Evolutionary conservation across 2,329 filamentous ascomycete genomes (phyloP), one percentile per base, ranked within the genome.

Genomic region (Thelonectria rubi): DNA sequence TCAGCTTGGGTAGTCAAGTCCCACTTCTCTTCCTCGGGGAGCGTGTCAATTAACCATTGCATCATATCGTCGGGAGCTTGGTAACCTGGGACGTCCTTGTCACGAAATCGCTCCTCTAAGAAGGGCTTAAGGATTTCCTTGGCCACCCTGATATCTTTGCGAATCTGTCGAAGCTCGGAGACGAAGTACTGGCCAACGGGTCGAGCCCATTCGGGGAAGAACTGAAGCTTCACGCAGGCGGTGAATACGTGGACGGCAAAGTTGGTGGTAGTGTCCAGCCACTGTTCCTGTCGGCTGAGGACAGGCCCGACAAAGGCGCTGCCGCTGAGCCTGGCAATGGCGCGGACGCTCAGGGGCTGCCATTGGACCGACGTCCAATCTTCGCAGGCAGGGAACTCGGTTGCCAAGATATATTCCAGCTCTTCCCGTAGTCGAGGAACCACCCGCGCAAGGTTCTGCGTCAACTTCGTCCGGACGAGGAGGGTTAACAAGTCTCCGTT

Each of bases 321-420:
- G 1, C 85, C 83, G 24, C 83, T 85, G 20, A 88, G 68, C 2
- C 84, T 81, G 7, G 85, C 81, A 11, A 88, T 76, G 4, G 82
- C 77, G 20, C 82, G 77, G 2, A 87, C 76, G 45, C 84, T 75
- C 58, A 86, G 82, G 0, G 81, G 79, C 39, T 85, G 82, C 66
- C 86, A 79, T 65, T 80, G 81, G 52, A 86, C 79, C 0, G 82
- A 70, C 1, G 81, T 85, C 85, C 85, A 87, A 62, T 86, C 84
- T 56, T 80, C 73, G 64, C 82, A 84, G 15, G 76, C 72, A 5
- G 82, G 81, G 42, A 85, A 83, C 68, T 84, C 82, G 1, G 78
- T 78, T 11, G 75, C 77, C 6, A 81, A 63, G 24, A 83, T 77
- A 61, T 78, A 73, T 60, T 84, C 80, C 18, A 84, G 72, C 67